These are phyloP conservation scores for Galeopsis tetrahit DNA, from an alignment of 257 asterid genomes.

Conservation along the genomic window DNA sequence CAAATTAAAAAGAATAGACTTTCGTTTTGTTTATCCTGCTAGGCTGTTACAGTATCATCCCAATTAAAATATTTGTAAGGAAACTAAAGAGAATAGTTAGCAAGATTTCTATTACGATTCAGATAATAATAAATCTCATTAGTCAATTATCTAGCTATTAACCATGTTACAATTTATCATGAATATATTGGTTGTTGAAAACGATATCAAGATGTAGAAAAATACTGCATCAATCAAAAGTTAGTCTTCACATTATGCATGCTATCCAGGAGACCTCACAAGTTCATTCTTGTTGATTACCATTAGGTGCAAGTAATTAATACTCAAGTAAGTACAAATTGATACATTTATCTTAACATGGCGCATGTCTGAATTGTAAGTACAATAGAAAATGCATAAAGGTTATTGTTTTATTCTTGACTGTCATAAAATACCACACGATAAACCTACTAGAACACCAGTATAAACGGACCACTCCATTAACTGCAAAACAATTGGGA, in stretches of 20 bases:
- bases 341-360: neutral
- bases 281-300: neutral
- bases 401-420: neutral
- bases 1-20: neutral
- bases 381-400: neutral
- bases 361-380: neutral
- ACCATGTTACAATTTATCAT: neutral
- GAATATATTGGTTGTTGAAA: neutral
- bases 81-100: neutral
- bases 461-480: neutral
- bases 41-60: neutral
- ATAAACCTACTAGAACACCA: neutral
- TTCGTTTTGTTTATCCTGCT: neutral
- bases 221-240: slow-evolving; percentile 5
- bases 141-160: slow-evolving; percentile 3
- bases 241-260: neutral
- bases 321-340: neutral
- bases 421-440: neutral
- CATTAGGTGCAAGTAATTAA: neutral
- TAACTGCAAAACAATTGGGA: neutral
- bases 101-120: slow-evolving; percentile 8
- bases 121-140: neutral
- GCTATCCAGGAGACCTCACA: neutral
- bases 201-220: slow-evolving; percentile 9
- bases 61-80: neutral